Base-by-base conservation (phyloP, 495 filamentous ascomycete genomes). In the Neurospora intermedia region DNA sequence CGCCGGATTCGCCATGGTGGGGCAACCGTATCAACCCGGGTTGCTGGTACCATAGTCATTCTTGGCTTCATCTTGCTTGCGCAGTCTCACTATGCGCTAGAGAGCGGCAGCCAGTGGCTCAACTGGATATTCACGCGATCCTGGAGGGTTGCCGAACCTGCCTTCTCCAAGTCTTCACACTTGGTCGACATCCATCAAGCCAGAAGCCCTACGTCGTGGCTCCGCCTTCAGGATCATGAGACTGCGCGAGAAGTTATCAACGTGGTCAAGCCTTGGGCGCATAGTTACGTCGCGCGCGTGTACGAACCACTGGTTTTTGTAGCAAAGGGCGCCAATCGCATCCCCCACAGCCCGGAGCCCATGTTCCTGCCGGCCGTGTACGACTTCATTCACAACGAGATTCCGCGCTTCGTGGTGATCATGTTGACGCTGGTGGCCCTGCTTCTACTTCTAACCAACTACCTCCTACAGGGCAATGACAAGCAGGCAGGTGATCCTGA, bases 211-310 rank as follows among this genome's bases (percentile, higher is more conserved):
- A 88, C 86, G 10, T 87, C 90, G 35, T 93, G 91, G 91, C 82
- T 93, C 43, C 83, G 85, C 20, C 84, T 92, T 74, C 91, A 93
- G 81, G 91, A 93, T 73, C 89, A 92, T 75, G 87, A 91, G 73
- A 93, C 91, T 0, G 90, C 90, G 9, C 86, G 86, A 70, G 91
- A 93, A 75, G 83, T 93, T 16, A 91, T 93, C 77, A 83, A 85
- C 35, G 83, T 91, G 10, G 84, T 92, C 74, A 93, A 90, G 72
- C 91, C 91, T 3, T 80, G 86, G 71, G 87, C 88, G 2, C 82
- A 89, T 76, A 89, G 88, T 80, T 89, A 92, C 75, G 84, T 92
- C 23, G 90, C 90, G 13, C 85, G 86, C 43, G 89, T 92, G 3
- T 90, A 90, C 73, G 85, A 91, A 38, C 91, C 91, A 2, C 78